Evolutionary conservation across 2,329 filamentous ascomycete genomes (phyloP).

Genomic region (Aspergillus felis): DNA sequence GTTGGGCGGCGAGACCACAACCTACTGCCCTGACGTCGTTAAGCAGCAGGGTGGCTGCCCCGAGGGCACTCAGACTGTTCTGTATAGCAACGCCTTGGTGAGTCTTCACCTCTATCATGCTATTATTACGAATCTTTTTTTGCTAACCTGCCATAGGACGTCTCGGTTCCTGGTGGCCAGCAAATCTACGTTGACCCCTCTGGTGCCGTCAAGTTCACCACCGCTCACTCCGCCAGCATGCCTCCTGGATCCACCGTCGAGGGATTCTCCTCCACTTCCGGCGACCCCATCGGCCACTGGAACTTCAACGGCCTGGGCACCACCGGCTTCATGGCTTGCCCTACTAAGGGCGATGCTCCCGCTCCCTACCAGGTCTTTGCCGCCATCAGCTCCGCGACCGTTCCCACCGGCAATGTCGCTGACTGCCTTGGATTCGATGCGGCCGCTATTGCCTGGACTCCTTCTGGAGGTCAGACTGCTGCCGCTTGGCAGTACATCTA

Average conservation of each 20-base stretch:
- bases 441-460: constrained; percentile 20
- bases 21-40: constrained; percentile 46
- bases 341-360: constrained; percentile 15
- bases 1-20: constrained; percentile 43
- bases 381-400: constrained; percentile 33
- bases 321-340: constrained; percentile 42
- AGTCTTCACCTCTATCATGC: constrained; percentile 9
- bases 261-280: constrained; percentile 45
- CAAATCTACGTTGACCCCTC: constrained; percentile 53
- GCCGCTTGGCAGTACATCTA: constrained; percentile 40
- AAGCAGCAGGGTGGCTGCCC: constrained; percentile 35
- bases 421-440: constrained; percentile 39
- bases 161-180: constrained; percentile 60
- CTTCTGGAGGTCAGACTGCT: constrained; percentile 10
- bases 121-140: constrained; percentile 20
- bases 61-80: constrained; percentile 44
- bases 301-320: constrained; percentile 29
- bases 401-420: constrained; percentile 34
- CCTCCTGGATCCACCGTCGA: constrained; percentile 49
- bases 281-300: constrained; percentile 23
- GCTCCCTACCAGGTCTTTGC: constrained; percentile 39
- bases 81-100: constrained; percentile 38
- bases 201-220: constrained; percentile 55
- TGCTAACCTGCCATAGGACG: constrained; percentile 28
- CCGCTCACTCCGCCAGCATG: constrained; percentile 50